Evolutionary conservation across 148 eudicot genomes (phyloP).

Genomic region (Chenopodium suecicum): DNA sequence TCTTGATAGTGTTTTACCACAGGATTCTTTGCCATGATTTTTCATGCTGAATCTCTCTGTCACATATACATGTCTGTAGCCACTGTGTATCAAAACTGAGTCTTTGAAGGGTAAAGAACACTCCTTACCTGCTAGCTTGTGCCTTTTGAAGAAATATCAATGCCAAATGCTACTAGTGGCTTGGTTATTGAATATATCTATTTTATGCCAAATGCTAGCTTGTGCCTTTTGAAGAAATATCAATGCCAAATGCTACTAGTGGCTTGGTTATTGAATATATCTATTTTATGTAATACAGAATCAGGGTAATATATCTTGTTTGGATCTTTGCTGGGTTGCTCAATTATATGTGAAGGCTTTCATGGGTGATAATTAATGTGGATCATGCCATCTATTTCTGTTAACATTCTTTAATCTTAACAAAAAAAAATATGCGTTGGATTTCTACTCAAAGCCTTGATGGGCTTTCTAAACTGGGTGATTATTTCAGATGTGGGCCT

Average conservation of each 20-base stretch:
- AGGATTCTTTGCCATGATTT: constrained; percentile 6
- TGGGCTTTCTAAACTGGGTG: neutral
- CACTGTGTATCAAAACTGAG: neutral
- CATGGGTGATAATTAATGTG: neutral
- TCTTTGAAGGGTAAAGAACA: neutral
- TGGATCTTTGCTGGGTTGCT: too few relatives aligned
- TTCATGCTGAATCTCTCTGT: neutral
- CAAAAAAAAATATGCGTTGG: neutral
- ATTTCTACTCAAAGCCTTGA: neutral
- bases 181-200: too few relatives aligned
- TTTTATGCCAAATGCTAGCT: too few relatives aligned
- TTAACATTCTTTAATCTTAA: neutral
- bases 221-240: too few relatives aligned
- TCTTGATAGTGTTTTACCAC: constrained; percentile 30
- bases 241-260: too few relatives aligned
- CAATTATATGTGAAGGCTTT: too few relatives aligned
- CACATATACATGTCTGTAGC: neutral
- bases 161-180: too few relatives aligned
- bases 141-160: too few relatives aligned
- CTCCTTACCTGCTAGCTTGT: too few relatives aligned
- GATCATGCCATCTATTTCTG: neutral
- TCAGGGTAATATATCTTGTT: too few relatives aligned
- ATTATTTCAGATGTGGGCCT: neutral
- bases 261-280: too few relatives aligned
- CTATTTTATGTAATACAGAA: too few relatives aligned